Evolutionary conservation across 192 early-diverging fungal genomes (phyloP), one percentile per base, ranked within the genome.

Genomic region (Diversispora eburnea): DNA sequence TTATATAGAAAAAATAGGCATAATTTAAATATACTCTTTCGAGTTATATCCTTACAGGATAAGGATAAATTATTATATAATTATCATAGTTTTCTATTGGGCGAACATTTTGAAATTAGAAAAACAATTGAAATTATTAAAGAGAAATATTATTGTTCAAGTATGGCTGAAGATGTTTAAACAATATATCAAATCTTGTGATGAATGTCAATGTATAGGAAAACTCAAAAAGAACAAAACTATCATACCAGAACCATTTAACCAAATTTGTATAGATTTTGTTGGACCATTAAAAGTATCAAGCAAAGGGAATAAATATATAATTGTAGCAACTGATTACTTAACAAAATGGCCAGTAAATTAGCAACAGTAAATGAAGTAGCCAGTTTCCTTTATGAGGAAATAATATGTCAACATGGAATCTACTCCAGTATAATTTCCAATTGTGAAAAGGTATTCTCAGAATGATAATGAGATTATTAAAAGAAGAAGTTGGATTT

Each of bases 81-180:
- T 41, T 13, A 20, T n/a, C 62, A 74, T 74, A 41, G 25, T 9
- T 17, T 25, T 48, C 9, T 46, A 13, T 48, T 62, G 19, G 70
- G 57, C 42, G 66, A 56, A 43, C 76, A 77, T 51, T 52, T 77
- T 39, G 76, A 65, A 8, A 67, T 70, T 41, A 45, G 68, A 4
- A 73, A 64, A 41, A 77, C 70, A 8, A 67, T 68, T 25, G 57
- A 47, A 19, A 48, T 22, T 0, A 48, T 69, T 15, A 19, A 41
- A n/a, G 59, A 67, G 10, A 13, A 39, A 0, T 62, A 56, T 20
- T 77, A 64, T 41, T 77, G 77, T 71, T 57, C 72, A 2, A 33
- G 15, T n/a, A 68, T 77, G 7, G 72, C 64, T 0, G 41, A 58
- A 22, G 77, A 77, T 22, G 69, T 68, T 2, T 25, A 60, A 48